Evolutionary conservation across 2,329 filamentous ascomycete genomes (phyloP), one percentile per base, ranked within the genome.

Genomic region (Arthrobotrys megalospora): DNA sequence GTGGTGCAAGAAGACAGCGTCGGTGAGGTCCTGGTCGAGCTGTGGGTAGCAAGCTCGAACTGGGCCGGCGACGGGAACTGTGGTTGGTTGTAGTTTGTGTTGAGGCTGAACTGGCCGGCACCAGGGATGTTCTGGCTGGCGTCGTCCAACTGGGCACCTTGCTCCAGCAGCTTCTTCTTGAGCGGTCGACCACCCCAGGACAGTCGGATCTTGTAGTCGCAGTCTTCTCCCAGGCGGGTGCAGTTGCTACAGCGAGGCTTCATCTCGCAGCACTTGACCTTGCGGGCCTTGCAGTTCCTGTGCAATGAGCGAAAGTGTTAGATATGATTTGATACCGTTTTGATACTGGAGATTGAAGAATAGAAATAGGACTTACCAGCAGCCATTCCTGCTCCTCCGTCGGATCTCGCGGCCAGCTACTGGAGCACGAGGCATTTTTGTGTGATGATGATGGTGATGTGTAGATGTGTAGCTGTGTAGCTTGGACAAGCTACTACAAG

Each of bases 271-370:
- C 81, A 82, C 63, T 82, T 82, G 68, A 82, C 81, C 69, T 82
- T 82, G 34, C 81, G 75, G 67, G 81, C 81, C 62, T 82, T 82
- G 76, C 81, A 82, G 76, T 82, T 82, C 81, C 81, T 82, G n/a
- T n/a, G n/a, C n/a, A n/a, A n/a, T n/a, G n/a, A n/a, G n/a, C n/a
- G n/a, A n/a, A n/a, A n/a, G n/a, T n/a, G n/a, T n/a, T n/a, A n/a
- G n/a, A 28, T 28, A 28, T 28, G 24, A 28, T 28, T 2, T 28
- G 24, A 28, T 28, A 28, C 5, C 5, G 24, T 2, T 28, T 2
- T 28, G 24, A 28, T 28, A 28, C n/a, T 28, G 24, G 24, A 28
- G 24, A 28, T 28, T 28, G 24, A 28, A 14, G 64, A 63, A 68
- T 32, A 16, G 24, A 32, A n/a, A n/a, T n/a, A n/a, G n/a, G 53